phyloP scores from a whole-genome alignment of 169 alveolate genomes.

The Eimeria acervulina region DNA sequence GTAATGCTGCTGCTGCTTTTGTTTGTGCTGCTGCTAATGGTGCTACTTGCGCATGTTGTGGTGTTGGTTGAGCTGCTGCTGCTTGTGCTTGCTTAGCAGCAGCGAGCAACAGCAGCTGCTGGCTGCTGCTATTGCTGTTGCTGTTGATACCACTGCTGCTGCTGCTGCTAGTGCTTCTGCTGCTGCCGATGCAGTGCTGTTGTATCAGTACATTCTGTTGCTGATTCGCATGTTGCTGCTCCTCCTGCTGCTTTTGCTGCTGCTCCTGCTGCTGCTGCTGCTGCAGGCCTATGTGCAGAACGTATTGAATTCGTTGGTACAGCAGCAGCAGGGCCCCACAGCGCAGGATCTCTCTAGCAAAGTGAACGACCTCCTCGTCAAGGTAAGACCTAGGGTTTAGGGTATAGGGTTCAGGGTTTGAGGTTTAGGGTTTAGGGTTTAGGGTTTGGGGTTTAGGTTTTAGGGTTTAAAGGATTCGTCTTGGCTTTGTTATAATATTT shows the following conservation, averaged over 20 bases:
- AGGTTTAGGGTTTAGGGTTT: conserved; percentile 11
- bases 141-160: not conserved
- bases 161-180: not conserved
- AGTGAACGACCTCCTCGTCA: conserved; percentile 57
- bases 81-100: too few species aligned
- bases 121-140: not conserved
- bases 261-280: conserved; percentile 3
- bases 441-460: not conserved
- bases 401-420: not conserved
- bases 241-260: not conserved
- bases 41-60: not conserved
- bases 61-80: not conserved
- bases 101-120: too few species aligned
- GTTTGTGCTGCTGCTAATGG: conserved; percentile 11
- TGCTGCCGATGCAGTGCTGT: conserved; percentile 20
- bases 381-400: conserved; percentile 46
- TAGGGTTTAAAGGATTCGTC: not conserved
- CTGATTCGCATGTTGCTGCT: not conserved
- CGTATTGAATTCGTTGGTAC: conserved; percentile 16
- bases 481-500: too few species aligned
- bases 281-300: not conserved
- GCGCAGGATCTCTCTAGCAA: conserved; percentile 47
- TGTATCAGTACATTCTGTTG: not conserved
- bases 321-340: conserved; percentile 70
- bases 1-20: not conserved